Evolutionary conservation across 2,329 filamentous ascomycete genomes (phyloP).

Genomic region (Aspergillus fijiensis): DNA sequence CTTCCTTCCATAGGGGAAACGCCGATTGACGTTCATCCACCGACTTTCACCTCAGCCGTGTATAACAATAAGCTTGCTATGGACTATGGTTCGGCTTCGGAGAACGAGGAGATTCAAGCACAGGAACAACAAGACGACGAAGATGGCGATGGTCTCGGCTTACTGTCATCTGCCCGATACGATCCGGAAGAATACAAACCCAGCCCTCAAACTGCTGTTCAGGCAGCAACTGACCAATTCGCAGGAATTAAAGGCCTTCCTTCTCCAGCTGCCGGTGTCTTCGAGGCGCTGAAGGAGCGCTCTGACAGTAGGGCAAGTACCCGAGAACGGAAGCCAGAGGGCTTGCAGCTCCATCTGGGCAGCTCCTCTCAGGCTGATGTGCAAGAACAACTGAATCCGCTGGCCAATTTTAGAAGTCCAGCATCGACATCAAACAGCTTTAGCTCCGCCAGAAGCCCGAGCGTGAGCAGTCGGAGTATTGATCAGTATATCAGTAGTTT

Average conservation of each 20-base stretch:
- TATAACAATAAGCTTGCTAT: constrained; percentile 44
- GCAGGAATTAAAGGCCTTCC: constrained; percentile 60
- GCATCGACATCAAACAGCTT: constrained; percentile 48
- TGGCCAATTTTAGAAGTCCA: constrained; percentile 42
- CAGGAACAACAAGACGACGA: constrained; percentile 23
- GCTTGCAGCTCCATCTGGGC: constrained; percentile 65
- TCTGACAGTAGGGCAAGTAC: constrained; percentile 60
- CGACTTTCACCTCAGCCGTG: constrained; percentile 41
- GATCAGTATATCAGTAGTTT: constrained; percentile 86
- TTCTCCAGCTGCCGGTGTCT: constrained; percentile 65
- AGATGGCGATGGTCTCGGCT: constrained; percentile 20
- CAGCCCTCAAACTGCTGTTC: constrained; percentile 63
- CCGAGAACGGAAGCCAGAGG: constrained; percentile 74
- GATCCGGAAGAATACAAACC: constrained; percentile 42
- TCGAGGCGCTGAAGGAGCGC: constrained; percentile 62
- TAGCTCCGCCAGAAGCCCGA: constrained; percentile 55
- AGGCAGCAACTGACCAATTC: constrained; percentile 64
- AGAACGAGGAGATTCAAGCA: constrained; percentile 38
- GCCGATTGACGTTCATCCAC: constrained; percentile 53
- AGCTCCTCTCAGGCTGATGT: constrained; percentile 51
- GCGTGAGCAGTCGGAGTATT: constrained; percentile 63
- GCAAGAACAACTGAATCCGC: constrained; percentile 54
- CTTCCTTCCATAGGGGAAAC: constrained; percentile 76
- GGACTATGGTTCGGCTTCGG: constrained; percentile 51
- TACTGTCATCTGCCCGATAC: constrained; percentile 48